phyloP scores from a whole-genome alignment of 257 asterid species.

The Gardenia jasminoides region DNA sequence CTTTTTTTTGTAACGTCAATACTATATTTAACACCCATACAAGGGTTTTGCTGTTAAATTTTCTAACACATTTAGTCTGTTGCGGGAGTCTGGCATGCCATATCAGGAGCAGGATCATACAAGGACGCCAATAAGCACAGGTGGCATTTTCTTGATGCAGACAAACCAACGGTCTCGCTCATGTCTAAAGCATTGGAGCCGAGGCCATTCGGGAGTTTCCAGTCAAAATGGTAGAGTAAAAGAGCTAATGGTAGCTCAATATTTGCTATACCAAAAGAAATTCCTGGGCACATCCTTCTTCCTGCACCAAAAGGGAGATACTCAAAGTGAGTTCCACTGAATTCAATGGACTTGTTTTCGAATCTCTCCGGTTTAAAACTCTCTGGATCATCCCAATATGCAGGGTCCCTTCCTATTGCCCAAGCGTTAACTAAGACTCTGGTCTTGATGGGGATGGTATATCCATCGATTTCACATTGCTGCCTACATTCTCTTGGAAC shows the following conservation, averaged over 20 bases:
- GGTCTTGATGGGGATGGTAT: background rate
- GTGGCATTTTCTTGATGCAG: background rate
- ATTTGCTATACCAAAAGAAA: too few relatives aligned
- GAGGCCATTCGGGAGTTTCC: conserved; percentile 24
- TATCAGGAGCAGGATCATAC: background rate
- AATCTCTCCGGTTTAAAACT: too few relatives aligned
- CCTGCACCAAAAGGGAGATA: conserved; percentile 29
- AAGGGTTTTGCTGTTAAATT: too few relatives aligned
- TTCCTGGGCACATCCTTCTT: conserved; percentile 10
- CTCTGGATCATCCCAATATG: too few relatives aligned
- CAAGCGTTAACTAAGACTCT: background rate
- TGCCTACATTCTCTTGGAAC: conserved; percentile 24
- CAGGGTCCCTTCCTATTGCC: too few relatives aligned
- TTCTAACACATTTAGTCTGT: too few relatives aligned
- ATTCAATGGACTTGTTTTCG: too few relatives aligned
- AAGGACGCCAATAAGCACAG: background rate
- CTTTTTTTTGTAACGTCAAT: too few relatives aligned
- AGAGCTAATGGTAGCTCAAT: background rate
- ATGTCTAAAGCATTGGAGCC: conserved; percentile 14
- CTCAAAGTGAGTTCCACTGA: too few relatives aligned
- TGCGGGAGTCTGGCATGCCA: too few relatives aligned
- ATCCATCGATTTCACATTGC: background rate
- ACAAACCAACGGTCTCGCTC: conserved; percentile 15
- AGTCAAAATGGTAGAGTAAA: conserved; percentile 29
- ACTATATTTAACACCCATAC: too few relatives aligned